Evolutionary conservation across 2,329 filamentous ascomycete species (phyloP).

Genomic region (Claviceps monticola): DNA sequence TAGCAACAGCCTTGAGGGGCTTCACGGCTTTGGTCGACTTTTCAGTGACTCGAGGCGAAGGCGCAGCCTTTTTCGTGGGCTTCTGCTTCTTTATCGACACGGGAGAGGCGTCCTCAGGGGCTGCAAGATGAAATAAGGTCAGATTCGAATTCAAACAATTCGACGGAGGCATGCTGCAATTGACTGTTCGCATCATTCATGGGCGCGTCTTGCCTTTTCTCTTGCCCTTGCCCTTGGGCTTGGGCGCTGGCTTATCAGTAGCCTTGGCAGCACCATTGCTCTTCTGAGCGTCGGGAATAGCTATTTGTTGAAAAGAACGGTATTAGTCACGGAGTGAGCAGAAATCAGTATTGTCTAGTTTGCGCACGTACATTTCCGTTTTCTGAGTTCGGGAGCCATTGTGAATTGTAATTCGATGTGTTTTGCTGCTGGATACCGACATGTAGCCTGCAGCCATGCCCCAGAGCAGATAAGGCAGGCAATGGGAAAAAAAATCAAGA

Average conservation of each 20-base stretch:
- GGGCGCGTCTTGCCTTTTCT: constrained; percentile 15
- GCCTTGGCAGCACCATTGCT: constrained; percentile 13
- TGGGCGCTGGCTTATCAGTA: constrained; percentile 21
- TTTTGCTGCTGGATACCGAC: not conserved
- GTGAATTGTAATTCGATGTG: constrained; percentile 8
- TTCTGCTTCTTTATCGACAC: constrained; percentile 22
- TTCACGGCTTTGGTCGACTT: constrained; percentile 8
- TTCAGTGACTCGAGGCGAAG: constrained; percentile 1
- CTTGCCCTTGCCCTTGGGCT: constrained; percentile 25
- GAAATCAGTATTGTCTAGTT: not conserved
- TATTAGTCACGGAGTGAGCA: constrained; percentile 8
- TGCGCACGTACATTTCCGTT: constrained; percentile 18
- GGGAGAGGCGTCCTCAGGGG: constrained; percentile 21
- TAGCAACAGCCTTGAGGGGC: constrained; percentile 20
- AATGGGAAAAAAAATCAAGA: constrained; percentile 17
- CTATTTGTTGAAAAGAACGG: constrained; percentile 5
- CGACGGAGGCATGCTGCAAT: not conserved
- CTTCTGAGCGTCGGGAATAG: constrained; percentile 17
- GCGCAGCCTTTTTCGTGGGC: constrained; percentile 2
- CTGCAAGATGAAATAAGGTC: not conserved
- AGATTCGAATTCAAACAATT: constrained; percentile 8
- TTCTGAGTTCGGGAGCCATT: constrained; percentile 34
- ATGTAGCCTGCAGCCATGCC: not conserved
- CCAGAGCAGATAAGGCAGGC: not conserved
- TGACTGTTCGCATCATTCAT: not conserved